Percentiles rank a stretch among this genome's conserved stretches.
These are phyloP conservation scores for Lactarius hengduanensis DNA, from an alignment of 768 basidiomycete genomes.

Conservation along the genomic window DNA sequence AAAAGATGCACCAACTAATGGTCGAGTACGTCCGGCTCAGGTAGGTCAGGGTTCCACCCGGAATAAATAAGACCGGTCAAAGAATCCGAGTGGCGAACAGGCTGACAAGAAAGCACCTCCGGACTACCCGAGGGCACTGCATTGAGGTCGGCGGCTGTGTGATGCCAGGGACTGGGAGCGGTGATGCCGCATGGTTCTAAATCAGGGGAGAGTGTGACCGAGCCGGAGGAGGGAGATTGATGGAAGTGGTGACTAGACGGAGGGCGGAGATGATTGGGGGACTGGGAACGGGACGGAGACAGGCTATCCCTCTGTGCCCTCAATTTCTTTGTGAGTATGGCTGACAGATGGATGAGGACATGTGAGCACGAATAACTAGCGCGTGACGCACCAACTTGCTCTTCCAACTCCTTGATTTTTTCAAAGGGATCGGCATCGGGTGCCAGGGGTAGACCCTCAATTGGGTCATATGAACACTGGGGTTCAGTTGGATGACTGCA, in stretches of 20 bases:
- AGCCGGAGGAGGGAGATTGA: constrained; percentile 24
- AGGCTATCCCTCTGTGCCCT: constrained; percentile 47
- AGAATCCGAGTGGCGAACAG: constrained; percentile 48
- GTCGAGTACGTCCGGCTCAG: constrained; percentile 66
- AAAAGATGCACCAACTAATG: constrained; percentile 60
- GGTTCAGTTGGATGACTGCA: constrained; percentile 80
- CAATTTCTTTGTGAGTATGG: constrained; percentile 60
- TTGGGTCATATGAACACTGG: constrained; percentile 82
- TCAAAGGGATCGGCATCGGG: constrained; percentile 78
- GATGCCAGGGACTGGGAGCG: constrained; percentile 32
- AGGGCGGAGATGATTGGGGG: constrained; percentile 30
- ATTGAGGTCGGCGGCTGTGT: constrained; percentile 31
- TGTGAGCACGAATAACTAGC: constrained; percentile 22
- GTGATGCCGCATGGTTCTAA: constrained; percentile 30
- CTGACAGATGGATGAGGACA: constrained; percentile 37
- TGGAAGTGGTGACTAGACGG: constrained; percentile 13
- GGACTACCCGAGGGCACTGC: constrained; percentile 29
- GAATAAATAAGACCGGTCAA: constrained; percentile 67
- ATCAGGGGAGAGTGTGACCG: constrained; percentile 30
- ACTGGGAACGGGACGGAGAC: constrained; percentile 42
- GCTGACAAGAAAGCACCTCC: constrained; percentile 21
- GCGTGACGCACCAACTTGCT: constrained; percentile 61
- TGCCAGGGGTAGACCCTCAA: constrained; percentile 75
- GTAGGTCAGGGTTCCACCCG: constrained; percentile 85
- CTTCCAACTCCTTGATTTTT: constrained; percentile 73